Percentiles rank a stretch among this genome's conserved stretches.
Evolutionary conservation across 139 green algal genomes (phyloP).

Genomic region (Spirogloea muscicola): DNA sequence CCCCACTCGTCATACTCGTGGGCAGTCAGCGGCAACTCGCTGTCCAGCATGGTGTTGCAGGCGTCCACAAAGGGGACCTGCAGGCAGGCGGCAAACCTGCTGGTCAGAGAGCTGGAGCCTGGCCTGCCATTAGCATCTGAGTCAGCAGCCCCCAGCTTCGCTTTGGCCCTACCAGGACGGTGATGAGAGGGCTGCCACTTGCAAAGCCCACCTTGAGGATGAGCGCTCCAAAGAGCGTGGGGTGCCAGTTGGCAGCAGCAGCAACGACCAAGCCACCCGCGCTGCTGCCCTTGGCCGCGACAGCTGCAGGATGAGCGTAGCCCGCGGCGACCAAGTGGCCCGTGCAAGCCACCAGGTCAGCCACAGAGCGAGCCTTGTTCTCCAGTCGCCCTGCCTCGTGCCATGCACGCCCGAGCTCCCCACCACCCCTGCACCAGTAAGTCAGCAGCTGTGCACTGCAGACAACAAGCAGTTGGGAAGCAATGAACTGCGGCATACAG

Average conservation of each 20-base stretch:
- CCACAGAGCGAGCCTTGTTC: conserved; percentile 35
- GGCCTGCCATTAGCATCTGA: no score
- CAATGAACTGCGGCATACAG: no score
- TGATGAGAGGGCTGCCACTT: no score
- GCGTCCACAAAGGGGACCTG: conserved; percentile 54
- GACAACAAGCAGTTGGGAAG: no score
- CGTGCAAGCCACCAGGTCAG: conserved; percentile 48
- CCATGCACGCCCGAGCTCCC: conserved; percentile 47
- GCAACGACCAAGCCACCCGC: conserved; percentile 48
- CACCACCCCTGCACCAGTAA: conserved; percentile 52
- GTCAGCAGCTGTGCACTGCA: no score
- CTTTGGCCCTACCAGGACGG: no score
- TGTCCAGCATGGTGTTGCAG: conserved; percentile 42
- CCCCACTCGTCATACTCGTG: conserved; percentile 48
- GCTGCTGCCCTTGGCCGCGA: conserved; percentile 40
- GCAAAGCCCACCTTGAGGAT: conserved; percentile 31
- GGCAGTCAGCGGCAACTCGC: conserved; percentile 46
- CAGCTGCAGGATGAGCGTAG: neutral
- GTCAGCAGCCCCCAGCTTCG: no score
- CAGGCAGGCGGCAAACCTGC: no score
- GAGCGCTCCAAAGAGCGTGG: conserved; percentile 40
- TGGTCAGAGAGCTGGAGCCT: no score
- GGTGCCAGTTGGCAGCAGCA: conserved; percentile 36
- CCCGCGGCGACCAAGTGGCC: conserved; percentile 26
- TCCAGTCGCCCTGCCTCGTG: conserved; percentile 34